Evolutionary conservation across 164 flowering plant genomes (phyloP).

Genomic region (Aristolochia fimbriata): DNA sequence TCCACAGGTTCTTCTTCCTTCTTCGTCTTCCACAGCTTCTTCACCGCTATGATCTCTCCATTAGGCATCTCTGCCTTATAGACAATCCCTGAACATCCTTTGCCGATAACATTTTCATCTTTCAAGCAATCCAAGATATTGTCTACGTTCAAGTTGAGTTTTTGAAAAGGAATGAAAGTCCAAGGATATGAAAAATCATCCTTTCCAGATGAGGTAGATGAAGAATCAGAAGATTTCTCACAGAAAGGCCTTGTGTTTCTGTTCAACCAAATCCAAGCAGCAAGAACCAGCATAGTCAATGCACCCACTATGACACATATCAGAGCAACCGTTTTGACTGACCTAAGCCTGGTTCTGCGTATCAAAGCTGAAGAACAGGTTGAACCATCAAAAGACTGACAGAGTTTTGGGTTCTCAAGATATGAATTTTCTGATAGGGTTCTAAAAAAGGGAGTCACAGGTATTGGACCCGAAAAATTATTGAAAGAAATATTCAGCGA

Average conservation of each 20-base stretch:
- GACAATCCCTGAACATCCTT: conserved; percentile 91
- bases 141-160: conserved; percentile 60
- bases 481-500: conserved; percentile 76
- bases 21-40: conserved; percentile 81
- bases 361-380: conserved; percentile 50
- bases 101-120: conserved; percentile 82
- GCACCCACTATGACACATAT: conserved; percentile 48
- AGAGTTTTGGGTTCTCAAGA: conserved; percentile 48
- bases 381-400: conserved; percentile 63
- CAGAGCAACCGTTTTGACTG: conserved; percentile 54
- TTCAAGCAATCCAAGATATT: conserved; percentile 69
- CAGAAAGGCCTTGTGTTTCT: conserved; percentile 38
- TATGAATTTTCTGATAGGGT: conserved; percentile 52
- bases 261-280: conserved; percentile 50
- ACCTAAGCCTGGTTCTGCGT: conserved; percentile 34
- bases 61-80: conserved; percentile 85
- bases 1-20: conserved; percentile 50
- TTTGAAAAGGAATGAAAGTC: conserved; percentile 93
- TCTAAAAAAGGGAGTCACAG: conserved; percentile 75
- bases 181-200: conserved; percentile 97
- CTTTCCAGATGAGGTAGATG: conserved; percentile 25
- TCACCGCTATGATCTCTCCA: conserved; percentile 84
- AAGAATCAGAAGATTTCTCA: conserved; percentile 33
- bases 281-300: conserved; percentile 36
- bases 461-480: conserved; percentile 89